phyloP scores from a whole-genome alignment of 2,329 filamentous ascomycete species.

The Colletotrichum cereale region DNA sequence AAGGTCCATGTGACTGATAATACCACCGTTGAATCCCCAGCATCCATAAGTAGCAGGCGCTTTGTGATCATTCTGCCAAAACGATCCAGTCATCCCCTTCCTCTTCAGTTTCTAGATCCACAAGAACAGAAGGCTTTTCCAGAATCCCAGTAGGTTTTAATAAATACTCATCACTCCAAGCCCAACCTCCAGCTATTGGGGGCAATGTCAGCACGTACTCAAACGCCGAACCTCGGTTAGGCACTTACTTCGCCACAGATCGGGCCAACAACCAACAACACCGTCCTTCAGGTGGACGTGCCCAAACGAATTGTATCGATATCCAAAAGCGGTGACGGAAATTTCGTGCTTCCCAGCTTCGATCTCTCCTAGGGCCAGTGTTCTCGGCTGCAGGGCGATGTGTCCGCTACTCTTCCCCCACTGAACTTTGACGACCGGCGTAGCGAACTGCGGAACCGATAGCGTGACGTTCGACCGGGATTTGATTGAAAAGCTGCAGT shows the following conservation, averaged over 20 bases:
- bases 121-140: conserved; percentile 23
- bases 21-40: not conserved
- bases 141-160: conserved; percentile 20
- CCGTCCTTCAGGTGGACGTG: conserved; percentile 23
- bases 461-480: conserved; percentile 15
- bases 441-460: conserved; percentile 25
- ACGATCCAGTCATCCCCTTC: conserved; percentile 25
- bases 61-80: not conserved
- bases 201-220: not conserved
- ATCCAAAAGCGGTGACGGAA: conserved; percentile 25
- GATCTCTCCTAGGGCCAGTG: not conserved
- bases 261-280: conserved; percentile 15
- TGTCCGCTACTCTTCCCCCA: conserved; percentile 16
- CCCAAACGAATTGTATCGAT: conserved; percentile 32
- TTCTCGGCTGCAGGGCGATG: conserved; percentile 29
- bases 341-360: conserved; percentile 18
- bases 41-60: not conserved
- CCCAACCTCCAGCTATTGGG: not conserved
- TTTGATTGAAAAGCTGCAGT: conserved; percentile 27
- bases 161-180: conserved; percentile 26
- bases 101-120: not conserved
- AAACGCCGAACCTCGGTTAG: not conserved
- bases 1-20: not conserved
- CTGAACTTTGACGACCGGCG: conserved; percentile 30
- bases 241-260: conserved; percentile 19